Percentiles rank a stretch among this genome's conserved stretches.
These are phyloP conservation scores for Umbilicaria muhlenbergii DNA, from an alignment of 495 filamentous ascomycete species.

Conservation along the genomic window DNA sequence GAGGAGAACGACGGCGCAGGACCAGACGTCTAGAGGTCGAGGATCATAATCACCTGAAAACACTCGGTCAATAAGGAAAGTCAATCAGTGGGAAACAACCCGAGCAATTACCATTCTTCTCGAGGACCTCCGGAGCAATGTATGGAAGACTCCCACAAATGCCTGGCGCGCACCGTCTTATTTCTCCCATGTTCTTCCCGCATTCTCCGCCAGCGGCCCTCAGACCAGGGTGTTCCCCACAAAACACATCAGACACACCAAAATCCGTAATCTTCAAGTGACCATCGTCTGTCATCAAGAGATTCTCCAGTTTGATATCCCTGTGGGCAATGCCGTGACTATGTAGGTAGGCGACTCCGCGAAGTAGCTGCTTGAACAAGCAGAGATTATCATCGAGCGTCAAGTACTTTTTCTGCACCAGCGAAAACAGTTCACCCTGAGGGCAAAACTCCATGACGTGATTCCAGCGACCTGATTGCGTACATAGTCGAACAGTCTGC, in stretches of 20 bases:
- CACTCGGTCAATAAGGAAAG: constrained; percentile 2
- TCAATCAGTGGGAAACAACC: constrained; percentile 6
- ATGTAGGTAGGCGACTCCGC: constrained; percentile 55
- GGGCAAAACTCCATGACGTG: constrained; percentile 78
- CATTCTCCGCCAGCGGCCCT: constrained; percentile 45
- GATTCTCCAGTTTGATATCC: constrained; percentile 72
- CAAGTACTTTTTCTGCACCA: constrained; percentile 51
- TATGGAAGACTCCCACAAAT: constrained; percentile 66
- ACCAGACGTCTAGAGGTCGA: constrained; percentile 63
- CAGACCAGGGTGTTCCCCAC: constrained; percentile 55
- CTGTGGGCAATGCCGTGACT: constrained; percentile 58
- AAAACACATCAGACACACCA: constrained; percentile 63
- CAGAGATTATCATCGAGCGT: constrained; percentile 44
- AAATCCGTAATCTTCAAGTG: constrained; percentile 72
- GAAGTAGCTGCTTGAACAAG: constrained; percentile 66
- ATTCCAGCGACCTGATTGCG: constrained; percentile 48
- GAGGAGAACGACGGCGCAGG: constrained; percentile 57
- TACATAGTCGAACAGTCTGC: constrained; percentile 53
- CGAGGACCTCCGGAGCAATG: constrained; percentile 61
- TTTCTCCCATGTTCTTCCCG: constrained; percentile 47
- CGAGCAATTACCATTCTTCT: constrained; percentile 30
- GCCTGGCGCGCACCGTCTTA: constrained; percentile 50
- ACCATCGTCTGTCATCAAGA: constrained; percentile 51
- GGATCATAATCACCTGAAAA: constrained; percentile 51
- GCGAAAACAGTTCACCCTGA: constrained; percentile 52